A percentile compares a stretch with the other conserved stretches of the same genome.
phyloP scores from a whole-genome alignment of 139 green algal species.

The Monoraphidium neglectum region DNA sequence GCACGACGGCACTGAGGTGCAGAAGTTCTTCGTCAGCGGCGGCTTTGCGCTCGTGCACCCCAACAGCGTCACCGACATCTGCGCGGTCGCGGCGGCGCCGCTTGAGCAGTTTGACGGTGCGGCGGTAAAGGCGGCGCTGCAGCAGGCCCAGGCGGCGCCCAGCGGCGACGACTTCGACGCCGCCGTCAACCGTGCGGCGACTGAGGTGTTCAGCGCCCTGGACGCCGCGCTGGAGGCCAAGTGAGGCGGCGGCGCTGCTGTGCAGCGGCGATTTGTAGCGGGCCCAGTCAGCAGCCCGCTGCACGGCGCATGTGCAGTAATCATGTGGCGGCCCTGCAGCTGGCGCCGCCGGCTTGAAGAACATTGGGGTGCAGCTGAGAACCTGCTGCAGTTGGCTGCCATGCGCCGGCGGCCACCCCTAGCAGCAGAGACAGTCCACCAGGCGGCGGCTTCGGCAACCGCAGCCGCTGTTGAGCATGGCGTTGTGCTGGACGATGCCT shows the following conservation, averaged over 20 bases:
- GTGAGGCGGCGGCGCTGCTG: background rate
- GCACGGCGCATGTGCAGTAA: too few relatives aligned
- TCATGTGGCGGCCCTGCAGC: too few relatives aligned
- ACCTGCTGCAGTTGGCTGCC: too few relatives aligned
- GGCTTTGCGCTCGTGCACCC: slow-evolving; percentile 67
- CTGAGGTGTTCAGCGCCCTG: slow-evolving; percentile 56
- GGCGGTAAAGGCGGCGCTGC: slow-evolving; percentile 54
- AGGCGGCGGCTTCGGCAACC: too few relatives aligned
- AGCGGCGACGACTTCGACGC: slow-evolving; percentile 55
- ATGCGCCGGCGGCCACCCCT: too few relatives aligned
- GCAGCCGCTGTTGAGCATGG: too few relatives aligned
- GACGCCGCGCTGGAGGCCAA: slow-evolving; percentile 56
- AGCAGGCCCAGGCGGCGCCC: slow-evolving; percentile 21
- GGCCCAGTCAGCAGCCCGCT: too few relatives aligned
- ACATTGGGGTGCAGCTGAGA: too few relatives aligned
- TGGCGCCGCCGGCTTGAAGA: too few relatives aligned
- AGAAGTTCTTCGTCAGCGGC: slow-evolving; percentile 64
- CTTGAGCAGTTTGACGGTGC: slow-evolving; percentile 53
- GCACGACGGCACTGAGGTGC: slow-evolving; percentile 41
- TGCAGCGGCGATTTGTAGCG: too few relatives aligned
- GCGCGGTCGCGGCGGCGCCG: slow-evolving; percentile 51
- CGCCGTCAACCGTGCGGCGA: slow-evolving; percentile 48
- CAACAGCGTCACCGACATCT: slow-evolving; percentile 58
- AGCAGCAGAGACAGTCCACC: too few relatives aligned
- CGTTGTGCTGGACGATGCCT: too few relatives aligned